phyloP scores from a whole-genome alignment of 139 green algal species.

The Volvox reticuliferus region DNA sequence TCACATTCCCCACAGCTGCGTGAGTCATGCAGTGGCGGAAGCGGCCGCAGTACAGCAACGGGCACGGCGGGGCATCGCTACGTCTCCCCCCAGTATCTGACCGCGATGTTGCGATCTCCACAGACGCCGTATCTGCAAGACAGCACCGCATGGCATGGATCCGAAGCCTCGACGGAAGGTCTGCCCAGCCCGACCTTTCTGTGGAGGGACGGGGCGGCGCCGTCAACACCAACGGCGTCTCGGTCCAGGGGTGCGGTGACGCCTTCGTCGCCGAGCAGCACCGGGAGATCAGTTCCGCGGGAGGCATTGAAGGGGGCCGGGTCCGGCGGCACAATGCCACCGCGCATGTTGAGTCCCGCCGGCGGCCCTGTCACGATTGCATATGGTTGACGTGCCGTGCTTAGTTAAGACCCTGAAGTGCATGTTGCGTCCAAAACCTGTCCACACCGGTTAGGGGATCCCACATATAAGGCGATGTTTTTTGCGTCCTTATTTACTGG shows the following conservation, averaged over 20 bases:
- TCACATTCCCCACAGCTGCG: not conserved
- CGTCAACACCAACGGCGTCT: not conserved
- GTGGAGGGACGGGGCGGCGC: not conserved
- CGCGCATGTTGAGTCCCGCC: not conserved
- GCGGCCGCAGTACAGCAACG: not conserved
- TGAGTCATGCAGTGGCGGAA: not conserved
- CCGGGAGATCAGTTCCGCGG: not conserved
- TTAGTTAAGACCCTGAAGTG: too few relatives aligned
- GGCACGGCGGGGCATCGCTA: not conserved
- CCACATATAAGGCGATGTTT: too few relatives aligned
- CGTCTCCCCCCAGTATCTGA: not conserved
- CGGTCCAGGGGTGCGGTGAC: not conserved
- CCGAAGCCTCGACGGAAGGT: not conserved
- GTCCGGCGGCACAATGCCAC: not conserved
- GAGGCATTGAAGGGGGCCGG: not conserved
- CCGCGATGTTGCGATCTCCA: not conserved
- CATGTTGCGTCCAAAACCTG: too few relatives aligned
- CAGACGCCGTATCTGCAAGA: not conserved
- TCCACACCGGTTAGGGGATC: too few relatives aligned
- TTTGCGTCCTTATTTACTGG: too few relatives aligned
- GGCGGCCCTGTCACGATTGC: not conserved
- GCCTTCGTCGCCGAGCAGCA: not conserved
- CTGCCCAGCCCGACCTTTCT: not conserved
- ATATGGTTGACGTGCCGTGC: not conserved
- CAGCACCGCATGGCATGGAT: not conserved